phyloP scores from a whole-genome alignment of 2,329 filamentous ascomycete species.

The Coleophoma cylindrospora region DNA sequence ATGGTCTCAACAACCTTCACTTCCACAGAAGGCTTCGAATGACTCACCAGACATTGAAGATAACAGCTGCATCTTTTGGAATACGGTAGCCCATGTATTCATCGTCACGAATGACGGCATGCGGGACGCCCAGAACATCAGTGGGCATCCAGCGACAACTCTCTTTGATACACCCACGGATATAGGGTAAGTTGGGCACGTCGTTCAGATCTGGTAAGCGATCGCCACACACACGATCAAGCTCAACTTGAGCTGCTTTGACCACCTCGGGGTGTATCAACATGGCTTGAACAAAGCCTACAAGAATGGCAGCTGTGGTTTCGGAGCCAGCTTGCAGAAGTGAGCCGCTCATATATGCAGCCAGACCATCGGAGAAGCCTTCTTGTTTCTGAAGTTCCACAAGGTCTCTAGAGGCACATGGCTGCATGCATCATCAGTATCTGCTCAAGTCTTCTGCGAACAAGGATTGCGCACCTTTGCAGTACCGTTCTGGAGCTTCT shows the following conservation, averaged over 20 bases:
- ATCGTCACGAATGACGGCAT: slow-evolving; percentile 36
- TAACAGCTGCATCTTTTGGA: slow-evolving; percentile 37
- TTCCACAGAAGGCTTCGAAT: no score
- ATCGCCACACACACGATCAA: slow-evolving; percentile 34
- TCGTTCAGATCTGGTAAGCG: slow-evolving; percentile 33
- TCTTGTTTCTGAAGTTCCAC: slow-evolving; percentile 3
- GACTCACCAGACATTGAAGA: slow-evolving; percentile 28
- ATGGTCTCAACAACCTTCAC: no score
- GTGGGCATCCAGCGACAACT: slow-evolving; percentile 18
- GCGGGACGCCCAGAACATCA: slow-evolving; percentile 27
- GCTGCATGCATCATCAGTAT: background rate
- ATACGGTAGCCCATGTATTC: slow-evolving; percentile 39
- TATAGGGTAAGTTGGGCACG: slow-evolving; percentile 32
- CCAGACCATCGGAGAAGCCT: slow-evolving; percentile 1
- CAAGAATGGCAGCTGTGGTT: slow-evolving; percentile 30
- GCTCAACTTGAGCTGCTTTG: slow-evolving; percentile 33
- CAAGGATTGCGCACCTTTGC: background rate
- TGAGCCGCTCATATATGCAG: slow-evolving; percentile 12
- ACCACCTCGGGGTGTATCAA: slow-evolving; percentile 36
- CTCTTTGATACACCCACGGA: slow-evolving; percentile 37
- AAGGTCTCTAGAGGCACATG: slow-evolving; percentile 9
- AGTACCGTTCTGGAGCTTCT: slow-evolving; percentile 11
- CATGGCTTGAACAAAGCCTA: slow-evolving; percentile 33
- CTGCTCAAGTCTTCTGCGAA: background rate
- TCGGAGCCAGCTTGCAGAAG: slow-evolving; percentile 31